Evolutionary conservation across 169 alveolate genomes (phyloP).

Genomic region (Plasmodium yoelii): DNA sequence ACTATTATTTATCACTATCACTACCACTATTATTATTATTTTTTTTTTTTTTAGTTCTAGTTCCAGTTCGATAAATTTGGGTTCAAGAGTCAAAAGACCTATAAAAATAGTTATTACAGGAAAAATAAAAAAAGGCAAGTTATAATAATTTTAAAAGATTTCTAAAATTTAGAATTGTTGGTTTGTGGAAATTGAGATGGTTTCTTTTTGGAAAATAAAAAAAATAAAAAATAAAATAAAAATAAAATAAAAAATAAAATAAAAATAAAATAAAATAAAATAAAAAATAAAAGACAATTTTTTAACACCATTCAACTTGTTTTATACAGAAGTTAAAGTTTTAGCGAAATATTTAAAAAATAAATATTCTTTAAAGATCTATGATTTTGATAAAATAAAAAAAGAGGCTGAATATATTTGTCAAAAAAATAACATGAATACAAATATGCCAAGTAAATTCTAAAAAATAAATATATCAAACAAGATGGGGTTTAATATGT

Average conservation of each 20-base stretch:
- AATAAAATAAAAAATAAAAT: no score
- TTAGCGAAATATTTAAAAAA: constrained; percentile 42
- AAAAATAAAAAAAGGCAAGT: constrained; percentile 54
- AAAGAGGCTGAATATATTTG: constrained; percentile 35
- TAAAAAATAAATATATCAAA: not conserved
- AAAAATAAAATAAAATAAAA: no score
- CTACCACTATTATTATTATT: constrained; percentile 1
- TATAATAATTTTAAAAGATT: not conserved
- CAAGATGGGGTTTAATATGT: no score
- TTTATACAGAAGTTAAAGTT: constrained; percentile 12
- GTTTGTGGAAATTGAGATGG: no score
- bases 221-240: no score
- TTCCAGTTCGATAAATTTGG: not conserved
- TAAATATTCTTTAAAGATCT: constrained; percentile 30
- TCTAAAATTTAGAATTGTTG: not conserved
- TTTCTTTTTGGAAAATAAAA: no score
- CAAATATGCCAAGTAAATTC: not conserved
- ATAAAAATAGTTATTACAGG: constrained; percentile 66
- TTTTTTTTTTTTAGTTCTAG: constrained; percentile 5
- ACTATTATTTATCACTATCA: no score
- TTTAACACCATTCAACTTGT: not conserved
- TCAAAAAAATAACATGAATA: constrained; percentile 13
- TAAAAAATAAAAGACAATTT: no score
- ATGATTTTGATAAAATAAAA: constrained; percentile 28
- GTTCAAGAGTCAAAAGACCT: constrained; percentile 2